Evolutionary conservation across 805 yeast species (phyloP), one percentile per base, ranked within the genome.

Genomic region (Pichia membranifaciens): DNA sequence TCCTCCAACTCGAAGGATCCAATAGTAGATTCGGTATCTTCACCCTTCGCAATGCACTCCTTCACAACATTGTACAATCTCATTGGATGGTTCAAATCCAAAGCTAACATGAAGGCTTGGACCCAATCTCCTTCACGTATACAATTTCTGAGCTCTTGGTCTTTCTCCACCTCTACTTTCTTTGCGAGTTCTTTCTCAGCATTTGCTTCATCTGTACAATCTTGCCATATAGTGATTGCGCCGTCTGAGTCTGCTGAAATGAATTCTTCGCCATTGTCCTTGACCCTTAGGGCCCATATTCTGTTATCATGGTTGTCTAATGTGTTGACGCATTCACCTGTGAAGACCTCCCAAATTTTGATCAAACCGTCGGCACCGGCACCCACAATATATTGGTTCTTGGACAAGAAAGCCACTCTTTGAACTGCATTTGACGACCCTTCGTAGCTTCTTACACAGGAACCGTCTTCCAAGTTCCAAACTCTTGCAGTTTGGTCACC

Each of bases 181-280:
- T 70, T 74, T 29, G 73, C 76, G 43, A 76, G 78, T 51, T 76
- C 81, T 46, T 76, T 79, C 45, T 70, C 67, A 44, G 68, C 77
- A 48, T 73, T 71, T 45, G 80, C 76, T 60, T 85, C 91, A 45
- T 82, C 89, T 1, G 96, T 86, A 57, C 83, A 81, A 65, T 93
- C 98, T 46, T 72, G 72, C 99, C 99, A 93, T 36, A 87, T 72
- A 43, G 87, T 84, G 54, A 93, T 77, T 22, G 87, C 82, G 47
- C 97, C 96, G 65, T 93, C 98, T 1, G 96, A 97, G 65, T 93
- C 98, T 0, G 96, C 98, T 49, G 87, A 79, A 0, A 87, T 78
- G 49, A 93, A 74, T 49, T 75, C 74, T 16, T 75, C 75, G 22
- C 95, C 91, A 56, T 82, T 85, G 32, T 78, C 68, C 51, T 78